These are phyloP conservation scores for Albifimbria verrucaria DNA, from an alignment of 2,329 filamentous ascomycete species.

Conservation along the genomic window DNA sequence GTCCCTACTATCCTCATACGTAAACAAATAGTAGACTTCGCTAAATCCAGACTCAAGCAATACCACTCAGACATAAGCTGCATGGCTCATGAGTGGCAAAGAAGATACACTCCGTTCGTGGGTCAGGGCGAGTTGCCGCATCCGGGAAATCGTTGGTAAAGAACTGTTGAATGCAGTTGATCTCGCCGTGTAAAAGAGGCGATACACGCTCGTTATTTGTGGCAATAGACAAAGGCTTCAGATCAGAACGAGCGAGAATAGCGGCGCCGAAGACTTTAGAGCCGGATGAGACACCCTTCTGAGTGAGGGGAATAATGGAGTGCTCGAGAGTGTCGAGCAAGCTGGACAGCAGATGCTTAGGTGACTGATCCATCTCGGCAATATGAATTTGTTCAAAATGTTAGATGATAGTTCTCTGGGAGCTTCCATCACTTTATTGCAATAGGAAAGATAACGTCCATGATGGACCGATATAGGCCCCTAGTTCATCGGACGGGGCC, in stretches of 20 bases:
- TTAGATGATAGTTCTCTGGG: too few relatives aligned
- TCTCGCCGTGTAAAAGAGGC: slow-evolving; percentile 56
- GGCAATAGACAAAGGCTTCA: slow-evolving; percentile 43
- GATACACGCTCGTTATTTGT: slow-evolving; percentile 55
- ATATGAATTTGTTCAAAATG: too few relatives aligned
- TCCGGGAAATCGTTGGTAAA: slow-evolving; percentile 37
- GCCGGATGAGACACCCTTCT: slow-evolving; percentile 45
- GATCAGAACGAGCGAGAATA: slow-evolving; percentile 40
- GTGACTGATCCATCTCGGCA: too few relatives aligned
- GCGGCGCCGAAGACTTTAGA: slow-evolving; percentile 57
- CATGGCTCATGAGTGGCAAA: slow-evolving; percentile 59
- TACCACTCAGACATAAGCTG: slow-evolving; percentile 54
- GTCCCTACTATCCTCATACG: slow-evolving; percentile 55
- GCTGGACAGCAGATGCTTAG: slow-evolving; percentile 29
- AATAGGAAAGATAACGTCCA: too few relatives aligned
- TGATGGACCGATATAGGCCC: too few relatives aligned
- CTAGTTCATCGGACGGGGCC: not conserved
- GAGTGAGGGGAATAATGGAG: slow-evolving; percentile 49
- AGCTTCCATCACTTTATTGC: too few relatives aligned
- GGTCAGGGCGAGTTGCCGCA: slow-evolving; percentile 33
- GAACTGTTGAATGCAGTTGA: slow-evolving; percentile 59
- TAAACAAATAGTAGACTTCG: slow-evolving; percentile 57
- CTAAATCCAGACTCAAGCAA: slow-evolving; percentile 56
- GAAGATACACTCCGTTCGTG: slow-evolving; percentile 49
- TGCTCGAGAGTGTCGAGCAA: slow-evolving; percentile 42